phyloP scores from a whole-genome alignment of 805 yeast species.

The Nakazawaea molendinolei region DNA sequence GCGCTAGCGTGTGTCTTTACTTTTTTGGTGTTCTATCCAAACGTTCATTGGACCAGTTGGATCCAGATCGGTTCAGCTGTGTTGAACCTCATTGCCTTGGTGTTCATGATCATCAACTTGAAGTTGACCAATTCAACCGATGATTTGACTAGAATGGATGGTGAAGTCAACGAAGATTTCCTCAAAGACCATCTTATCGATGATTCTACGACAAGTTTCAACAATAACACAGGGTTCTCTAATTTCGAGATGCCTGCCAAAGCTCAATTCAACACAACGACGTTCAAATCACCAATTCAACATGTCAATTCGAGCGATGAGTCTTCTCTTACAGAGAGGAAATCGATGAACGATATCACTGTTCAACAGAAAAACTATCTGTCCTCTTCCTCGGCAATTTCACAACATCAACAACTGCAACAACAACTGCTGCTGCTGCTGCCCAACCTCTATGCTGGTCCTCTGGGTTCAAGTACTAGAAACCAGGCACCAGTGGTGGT shows the following conservation, averaged over 20 bases:
- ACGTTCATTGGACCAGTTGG: conserved; percentile 71
- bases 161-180: conserved; percentile 3
- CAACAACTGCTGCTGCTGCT: not conserved
- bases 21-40: conserved; percentile 56
- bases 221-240: not conserved
- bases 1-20: conserved; percentile 48
- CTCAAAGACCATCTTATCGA: conserved; percentile 1
- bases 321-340: conserved; percentile 13
- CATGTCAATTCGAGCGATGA: conserved; percentile 3
- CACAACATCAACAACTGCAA: conserved; percentile 5
- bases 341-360: conserved; percentile 14
- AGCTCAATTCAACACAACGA: conserved; percentile 4
- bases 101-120: conserved; percentile 38
- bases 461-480: conserved; percentile 7
- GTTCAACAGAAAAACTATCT: conserved; percentile 8
- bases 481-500: conserved; percentile 7
- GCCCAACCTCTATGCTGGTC: conserved; percentile 8
- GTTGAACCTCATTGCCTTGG: conserved; percentile 42
- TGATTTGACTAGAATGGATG: conserved; percentile 15
- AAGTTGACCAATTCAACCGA: conserved; percentile 13
- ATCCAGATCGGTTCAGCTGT: conserved; percentile 61
- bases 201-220: conserved; percentile 1
- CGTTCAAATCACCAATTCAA: conserved; percentile 1
- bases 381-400: conserved; percentile 10
- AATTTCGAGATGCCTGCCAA: conserved; percentile 7